Evolutionary conservation across 306 rosid genomes (phyloP).

Genomic region (Prunus salicina): DNA sequence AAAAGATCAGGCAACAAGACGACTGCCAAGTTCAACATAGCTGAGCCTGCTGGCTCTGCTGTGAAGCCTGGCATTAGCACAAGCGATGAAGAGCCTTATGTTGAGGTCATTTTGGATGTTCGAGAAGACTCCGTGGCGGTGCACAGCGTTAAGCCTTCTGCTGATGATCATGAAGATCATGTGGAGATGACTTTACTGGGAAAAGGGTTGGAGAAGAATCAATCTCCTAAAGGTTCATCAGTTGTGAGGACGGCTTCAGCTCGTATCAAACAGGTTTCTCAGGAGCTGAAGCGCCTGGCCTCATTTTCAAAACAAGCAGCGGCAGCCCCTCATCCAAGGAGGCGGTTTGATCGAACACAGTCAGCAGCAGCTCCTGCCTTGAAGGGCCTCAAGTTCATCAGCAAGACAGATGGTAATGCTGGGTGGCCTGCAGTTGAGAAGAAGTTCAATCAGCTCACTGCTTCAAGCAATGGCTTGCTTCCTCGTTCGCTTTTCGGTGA

Average conservation of each 20-base stretch:
- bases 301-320: slow-evolving; percentile 22
- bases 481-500: slow-evolving; percentile 48
- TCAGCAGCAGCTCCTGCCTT: slow-evolving; percentile 53
- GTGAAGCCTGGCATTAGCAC: background rate
- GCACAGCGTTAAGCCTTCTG: slow-evolving; percentile 41
- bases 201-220: slow-evolving; percentile 24
- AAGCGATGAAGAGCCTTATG: slow-evolving; percentile 24
- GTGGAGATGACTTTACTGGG: slow-evolving; percentile 34
- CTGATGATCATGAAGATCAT: slow-evolving; percentile 4
- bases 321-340: slow-evolving; percentile 12
- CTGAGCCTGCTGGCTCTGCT: background rate
- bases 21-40: background rate
- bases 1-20: background rate
- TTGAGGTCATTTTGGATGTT: slow-evolving; percentile 44
- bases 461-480: slow-evolving; percentile 41
- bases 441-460: slow-evolving; percentile 36
- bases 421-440: slow-evolving; percentile 44
- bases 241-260: slow-evolving; percentile 30
- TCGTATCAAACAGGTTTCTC: slow-evolving; percentile 41
- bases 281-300: slow-evolving; percentile 43
- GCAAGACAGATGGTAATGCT: slow-evolving; percentile 30
- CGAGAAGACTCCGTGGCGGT: slow-evolving; percentile 40
- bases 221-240: slow-evolving; percentile 25
- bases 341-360: slow-evolving; percentile 43
- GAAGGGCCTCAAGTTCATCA: slow-evolving; percentile 51